Evolutionary conservation across 2,329 filamentous ascomycete genomes (phyloP), one percentile per base, ranked within the genome.

Genomic region (Simplicillium aogashimaense): DNA sequence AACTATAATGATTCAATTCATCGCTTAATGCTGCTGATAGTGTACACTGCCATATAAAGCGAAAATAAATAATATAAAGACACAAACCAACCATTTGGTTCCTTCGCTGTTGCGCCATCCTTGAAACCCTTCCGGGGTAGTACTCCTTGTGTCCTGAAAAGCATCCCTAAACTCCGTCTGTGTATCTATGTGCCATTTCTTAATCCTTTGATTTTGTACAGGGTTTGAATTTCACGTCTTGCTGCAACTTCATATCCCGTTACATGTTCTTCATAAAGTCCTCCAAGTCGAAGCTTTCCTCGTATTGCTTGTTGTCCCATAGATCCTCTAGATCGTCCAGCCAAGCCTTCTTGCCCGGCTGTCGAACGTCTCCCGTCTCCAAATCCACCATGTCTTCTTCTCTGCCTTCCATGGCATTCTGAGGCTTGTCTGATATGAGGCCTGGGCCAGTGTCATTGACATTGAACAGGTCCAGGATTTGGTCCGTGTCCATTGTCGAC

Each of bases 291-390:
- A 95, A 97, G 62, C 94, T 94, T 66, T 98, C 92, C 64, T 95
- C 88, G 61, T 98, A 98, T 67, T 95, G 89, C 58, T 81, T 82
- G 59, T 95, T 90, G 58, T 98, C 92, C 90, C 92, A 98, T 25
- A 98, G 67, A 62, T 98, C 92, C 43, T 87, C 90, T 43, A 98
- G 65, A 55, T 97, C 92, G 57, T 98, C 92, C 46, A 97, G 66
- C 77, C 90, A 95, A 7, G 89, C 72, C 72, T 95, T 95, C 73
- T 95, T 95, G 43, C 92, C 92, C 53, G 94, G 94, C 62, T 95
- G 88, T 60, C 94, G 86, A 39, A 97, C 82, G 52, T 97, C 87
- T 36, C 92, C 92, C 17, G 85, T 88, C 46, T 94, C 89, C 38
- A 90, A 78, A 53, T 97, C 90, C 43, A 95, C 86, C 76, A 95